Percentiles rank a stretch among this genome's conserved stretches.
Conservation (phyloP, 2,329 filamentous ascomycete species). For the Colletotrichum sp. region DNA sequence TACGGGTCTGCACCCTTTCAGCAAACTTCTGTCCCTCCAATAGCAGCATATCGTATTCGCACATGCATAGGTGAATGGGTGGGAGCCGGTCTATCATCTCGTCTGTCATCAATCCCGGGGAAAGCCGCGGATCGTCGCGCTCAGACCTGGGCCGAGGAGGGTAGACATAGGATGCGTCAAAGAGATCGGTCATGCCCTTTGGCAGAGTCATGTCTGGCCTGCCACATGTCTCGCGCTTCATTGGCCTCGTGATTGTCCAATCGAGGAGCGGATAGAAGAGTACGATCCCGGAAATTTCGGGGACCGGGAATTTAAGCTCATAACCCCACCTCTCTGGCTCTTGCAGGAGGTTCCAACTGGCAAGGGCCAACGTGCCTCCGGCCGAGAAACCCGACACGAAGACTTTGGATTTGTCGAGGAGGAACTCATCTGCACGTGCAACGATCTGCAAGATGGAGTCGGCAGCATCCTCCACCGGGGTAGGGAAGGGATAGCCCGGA, state of each 20-base stretch:
- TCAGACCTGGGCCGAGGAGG: conserved; percentile 51
- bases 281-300: conserved; percentile 56
- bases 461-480: conserved; percentile 68
- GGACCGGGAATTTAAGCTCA: conserved; percentile 40
- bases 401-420: conserved; percentile 60
- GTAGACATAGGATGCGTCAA: conserved; percentile 67
- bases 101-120: conserved; percentile 61
- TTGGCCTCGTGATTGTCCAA: conserved; percentile 61
- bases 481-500: conserved; percentile 68
- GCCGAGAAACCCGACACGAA: conserved; percentile 69
- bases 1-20: conserved; percentile 51
- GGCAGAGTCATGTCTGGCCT: conserved; percentile 65
- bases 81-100: conserved; percentile 56
- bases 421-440: conserved; percentile 59
- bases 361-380: conserved; percentile 61
- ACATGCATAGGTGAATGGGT: conserved; percentile 63
- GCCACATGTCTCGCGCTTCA: conserved; percentile 58
- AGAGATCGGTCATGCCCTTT: conserved; percentile 63
- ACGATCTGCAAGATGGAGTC: conserved; percentile 68
- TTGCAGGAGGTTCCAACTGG: conserved; percentile 51
- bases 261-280: conserved; percentile 70
- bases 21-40: conserved; percentile 66
- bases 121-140: conserved; percentile 59
- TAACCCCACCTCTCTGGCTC: conserved; percentile 46
- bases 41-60: conserved; percentile 71